Percentiles rank a stretch among this genome's conserved stretches.
phyloP scores from a whole-genome alignment of 768 basidiomycete genomes.

The Podaxis carcinomalis region DNA sequence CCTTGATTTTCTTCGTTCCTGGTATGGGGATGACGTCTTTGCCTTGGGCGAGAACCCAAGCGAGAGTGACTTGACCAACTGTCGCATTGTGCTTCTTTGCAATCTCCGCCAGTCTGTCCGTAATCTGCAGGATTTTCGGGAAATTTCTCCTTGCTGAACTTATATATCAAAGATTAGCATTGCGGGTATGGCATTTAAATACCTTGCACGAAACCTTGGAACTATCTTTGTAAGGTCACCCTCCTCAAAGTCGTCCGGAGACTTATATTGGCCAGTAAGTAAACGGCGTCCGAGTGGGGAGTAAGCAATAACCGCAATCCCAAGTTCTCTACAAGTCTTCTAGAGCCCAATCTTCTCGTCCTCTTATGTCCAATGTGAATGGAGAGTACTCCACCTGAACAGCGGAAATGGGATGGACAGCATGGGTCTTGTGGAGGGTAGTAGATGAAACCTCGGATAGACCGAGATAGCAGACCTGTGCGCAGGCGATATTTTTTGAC shows the following conservation, averaged over 20 bases:
- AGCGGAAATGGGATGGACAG: constrained; percentile 45
- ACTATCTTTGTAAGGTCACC: no score
- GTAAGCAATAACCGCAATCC: constrained; percentile 46
- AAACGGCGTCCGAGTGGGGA: constrained; percentile 49
- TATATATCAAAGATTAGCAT: constrained; percentile 10
- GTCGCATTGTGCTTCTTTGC: constrained; percentile 37
- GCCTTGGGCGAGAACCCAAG: constrained; percentile 47
- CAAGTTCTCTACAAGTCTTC: constrained; percentile 42
- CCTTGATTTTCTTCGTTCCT: constrained; percentile 38
- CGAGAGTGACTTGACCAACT: constrained; percentile 42
- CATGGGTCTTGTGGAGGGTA: constrained; percentile 45
- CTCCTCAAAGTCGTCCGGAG: constrained; percentile 12
- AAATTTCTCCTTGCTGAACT: constrained; percentile 36
- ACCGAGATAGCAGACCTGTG: constrained; percentile 42
- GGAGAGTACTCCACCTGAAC: constrained; percentile 51
- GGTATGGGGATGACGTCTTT: constrained; percentile 45
- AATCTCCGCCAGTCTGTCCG: constrained; percentile 31
- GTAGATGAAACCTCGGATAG: constrained; percentile 46
- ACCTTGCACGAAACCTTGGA: constrained; percentile 20
- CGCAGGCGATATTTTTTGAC: constrained; percentile 32
- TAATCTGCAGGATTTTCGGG: constrained; percentile 42
- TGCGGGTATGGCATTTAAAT: neutral
- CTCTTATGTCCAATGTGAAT: constrained; percentile 43
- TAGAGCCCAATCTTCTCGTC: constrained; percentile 36
- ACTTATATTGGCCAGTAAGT: constrained; percentile 40